Conservation (phyloP, 306 rosid genomes). For the Medicago ruthenica region DNA sequence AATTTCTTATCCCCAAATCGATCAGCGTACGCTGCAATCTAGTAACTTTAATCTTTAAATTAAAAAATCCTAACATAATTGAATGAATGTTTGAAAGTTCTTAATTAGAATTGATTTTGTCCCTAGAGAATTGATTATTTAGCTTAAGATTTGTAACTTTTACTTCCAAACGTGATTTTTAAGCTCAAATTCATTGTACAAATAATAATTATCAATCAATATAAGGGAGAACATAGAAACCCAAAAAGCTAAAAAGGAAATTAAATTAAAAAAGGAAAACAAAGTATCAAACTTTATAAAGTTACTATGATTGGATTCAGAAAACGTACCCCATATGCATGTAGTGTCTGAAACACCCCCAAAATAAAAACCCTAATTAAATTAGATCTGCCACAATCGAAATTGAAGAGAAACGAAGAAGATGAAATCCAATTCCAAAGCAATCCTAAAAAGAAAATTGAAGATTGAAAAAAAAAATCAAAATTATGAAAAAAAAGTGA, state of each 20-base stretch:
- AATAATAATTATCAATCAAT: constrained; percentile 15
- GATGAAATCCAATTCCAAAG: constrained; percentile 34
- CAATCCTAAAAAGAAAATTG: constrained; percentile 43
- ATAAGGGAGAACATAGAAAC: constrained; percentile 8
- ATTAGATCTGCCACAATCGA: constrained; percentile 42
- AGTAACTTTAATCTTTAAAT: background rate
- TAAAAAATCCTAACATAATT: constrained; percentile 1
- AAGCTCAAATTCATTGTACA: too few relatives aligned
- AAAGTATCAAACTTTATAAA: constrained; percentile 27
- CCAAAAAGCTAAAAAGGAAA: constrained; percentile 24
- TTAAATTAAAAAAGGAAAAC: constrained; percentile 16
- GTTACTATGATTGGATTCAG: constrained; percentile 36
- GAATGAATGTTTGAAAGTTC: too few relatives aligned
- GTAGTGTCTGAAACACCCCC: constrained; percentile 44
- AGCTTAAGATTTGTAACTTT: too few relatives aligned
- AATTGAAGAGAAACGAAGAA: constrained; percentile 38
- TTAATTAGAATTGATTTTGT: too few relatives aligned
- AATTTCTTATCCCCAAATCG: constrained; percentile 27
- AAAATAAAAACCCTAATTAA: constrained; percentile 10
- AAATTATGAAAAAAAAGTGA: background rate
- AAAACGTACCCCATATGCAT: constrained; percentile 66
- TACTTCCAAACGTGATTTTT: too few relatives aligned
- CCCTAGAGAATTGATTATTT: too few relatives aligned
- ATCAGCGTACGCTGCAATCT: constrained; percentile 8
- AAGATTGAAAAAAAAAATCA: constrained; percentile 1